These are phyloP conservation scores for Colletotrichum somersetense DNA, from an alignment of 2,329 filamentous ascomycete species.

Conservation along the genomic window DNA sequence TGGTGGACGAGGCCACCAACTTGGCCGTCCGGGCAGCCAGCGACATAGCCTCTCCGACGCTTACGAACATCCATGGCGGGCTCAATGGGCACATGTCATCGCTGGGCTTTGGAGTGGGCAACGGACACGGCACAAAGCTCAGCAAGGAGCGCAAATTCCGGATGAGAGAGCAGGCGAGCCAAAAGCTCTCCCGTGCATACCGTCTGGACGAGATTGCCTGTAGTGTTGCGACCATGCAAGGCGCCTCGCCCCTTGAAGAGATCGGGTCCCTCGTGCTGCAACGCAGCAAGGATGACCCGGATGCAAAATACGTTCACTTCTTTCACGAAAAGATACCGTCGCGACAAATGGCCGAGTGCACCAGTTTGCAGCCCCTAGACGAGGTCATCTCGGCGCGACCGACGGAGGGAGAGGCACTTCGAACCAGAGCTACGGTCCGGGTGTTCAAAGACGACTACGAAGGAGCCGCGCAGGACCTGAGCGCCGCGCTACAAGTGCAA, in stretches of 20 bases:
- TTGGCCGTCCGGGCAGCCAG: slow-evolving; percentile 83
- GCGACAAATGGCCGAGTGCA: slow-evolving; percentile 78
- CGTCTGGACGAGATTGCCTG: slow-evolving; percentile 85
- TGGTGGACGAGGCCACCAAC: slow-evolving; percentile 84
- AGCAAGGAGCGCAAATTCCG: slow-evolving; percentile 82
- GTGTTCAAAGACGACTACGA: slow-evolving; percentile 81
- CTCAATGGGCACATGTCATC: slow-evolving; percentile 50
- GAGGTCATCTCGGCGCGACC: slow-evolving; percentile 76
- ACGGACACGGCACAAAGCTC: slow-evolving; percentile 73
- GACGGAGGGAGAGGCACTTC: slow-evolving; percentile 73
- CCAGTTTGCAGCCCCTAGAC: slow-evolving; percentile 74
- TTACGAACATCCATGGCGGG: slow-evolving; percentile 67
- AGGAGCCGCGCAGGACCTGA: slow-evolving; percentile 78
- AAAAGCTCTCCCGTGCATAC: slow-evolving; percentile 82
- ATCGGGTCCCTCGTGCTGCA: slow-evolving; percentile 80
- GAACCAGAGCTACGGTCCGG: slow-evolving; percentile 80
- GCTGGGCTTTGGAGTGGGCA: slow-evolving; percentile 68
- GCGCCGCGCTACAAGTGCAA: slow-evolving; percentile 70
- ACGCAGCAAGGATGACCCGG: slow-evolving; percentile 73
- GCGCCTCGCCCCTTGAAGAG: slow-evolving; percentile 80
- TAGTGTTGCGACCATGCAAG: slow-evolving; percentile 87
- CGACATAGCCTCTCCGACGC: slow-evolving; percentile 74
- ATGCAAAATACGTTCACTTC: slow-evolving; percentile 91
- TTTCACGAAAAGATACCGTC: slow-evolving; percentile 92
- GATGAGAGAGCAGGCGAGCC: slow-evolving; percentile 84